These are phyloP conservation scores for Xenosphaeropsis pyriputrescens DNA, from an alignment of 2,329 filamentous ascomycete species.

Conservation along the genomic window DNA sequence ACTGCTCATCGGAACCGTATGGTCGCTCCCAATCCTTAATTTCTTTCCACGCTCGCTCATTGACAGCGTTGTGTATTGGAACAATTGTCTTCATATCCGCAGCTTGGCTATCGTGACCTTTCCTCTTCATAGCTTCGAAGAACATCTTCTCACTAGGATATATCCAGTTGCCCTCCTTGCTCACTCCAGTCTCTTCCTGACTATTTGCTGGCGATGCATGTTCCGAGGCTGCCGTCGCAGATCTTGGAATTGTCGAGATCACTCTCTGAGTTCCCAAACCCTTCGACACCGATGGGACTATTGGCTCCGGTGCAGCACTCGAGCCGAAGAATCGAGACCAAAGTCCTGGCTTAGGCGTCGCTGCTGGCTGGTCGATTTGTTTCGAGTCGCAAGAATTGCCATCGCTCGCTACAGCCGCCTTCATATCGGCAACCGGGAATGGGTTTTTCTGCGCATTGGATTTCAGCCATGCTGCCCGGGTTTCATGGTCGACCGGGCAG, in stretches of 20 bases:
- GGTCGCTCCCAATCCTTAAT: conserved; percentile 80
- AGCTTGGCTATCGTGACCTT: conserved; percentile 57
- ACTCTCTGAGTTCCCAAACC: conserved; percentile 52
- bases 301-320: neutral
- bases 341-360: conserved; percentile 13
- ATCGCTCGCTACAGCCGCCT: conserved; percentile 16
- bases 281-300: conserved; percentile 3
- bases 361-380: conserved; percentile 21
- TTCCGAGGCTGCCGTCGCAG: conserved; percentile 23
- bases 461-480: conserved; percentile 72
- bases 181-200: conserved; percentile 62
- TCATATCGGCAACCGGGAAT: conserved; percentile 12
- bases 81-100: conserved; percentile 84
- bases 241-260: conserved; percentile 66
- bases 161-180: conserved; percentile 75
- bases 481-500: conserved; percentile 85
- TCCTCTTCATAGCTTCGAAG: conserved; percentile 91
- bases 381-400: conserved; percentile 20
- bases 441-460: conserved; percentile 13
- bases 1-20: conserved; percentile 42
- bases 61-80: conserved; percentile 96
- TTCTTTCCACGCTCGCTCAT: conserved; percentile 89
- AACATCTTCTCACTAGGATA: conserved; percentile 97
- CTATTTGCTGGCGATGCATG: conserved; percentile 47
- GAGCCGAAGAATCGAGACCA: conserved; percentile 9